Evolutionary conservation across 2,329 filamentous ascomycete genomes (phyloP), one percentile per base, ranked within the genome.

Genomic region (Fusarium paranaense): DNA sequence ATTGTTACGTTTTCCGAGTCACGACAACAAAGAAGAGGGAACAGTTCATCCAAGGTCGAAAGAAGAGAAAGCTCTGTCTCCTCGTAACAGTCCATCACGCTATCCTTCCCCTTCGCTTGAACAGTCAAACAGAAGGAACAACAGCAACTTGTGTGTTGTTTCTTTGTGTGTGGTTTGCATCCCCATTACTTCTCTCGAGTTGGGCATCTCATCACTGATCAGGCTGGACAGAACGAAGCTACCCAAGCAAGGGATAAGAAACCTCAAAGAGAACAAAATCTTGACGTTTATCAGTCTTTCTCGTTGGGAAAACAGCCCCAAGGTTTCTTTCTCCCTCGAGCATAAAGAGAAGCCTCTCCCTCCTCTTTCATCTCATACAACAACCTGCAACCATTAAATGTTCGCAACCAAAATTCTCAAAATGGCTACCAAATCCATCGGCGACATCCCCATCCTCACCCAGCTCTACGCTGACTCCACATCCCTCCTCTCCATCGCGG

Each of bases 371-470:
- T 37, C 50, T 61, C 56, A 27, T 6, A n/a, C 27, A 50, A 32
- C 30, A 40, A 11, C 30, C 30, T n/a, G 4, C 37, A 45, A 16
- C 20, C 40, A 45, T 59, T 66, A 38, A 52, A 75, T 75, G 82
- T n/a, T 71, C 80, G 16, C 64, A 11, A 66, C 38, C 11, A 58
- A 67, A 70, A 65, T 84, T 85, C 60, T 66, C 57, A 74, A 63
- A 40, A 78, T 78, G 76, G 65, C 71, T 32, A 60, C 52, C 27
- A 68, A 67, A 75, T 69, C 85, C 7, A 82, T 89, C 60, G 78
- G 85, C 72, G 86, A 91, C 32, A 91, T 94, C 59, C 91, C 90
- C 6, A 90, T 89, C 37, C 83, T 94, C 70, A 85, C 87, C 40
- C 82, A 89, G 50, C 90, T 96, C 70, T 97, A 96, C 86, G 27